Conservation (phyloP, 176 grass and related monocot species). For the Thinopyrum elongatum region DNA sequence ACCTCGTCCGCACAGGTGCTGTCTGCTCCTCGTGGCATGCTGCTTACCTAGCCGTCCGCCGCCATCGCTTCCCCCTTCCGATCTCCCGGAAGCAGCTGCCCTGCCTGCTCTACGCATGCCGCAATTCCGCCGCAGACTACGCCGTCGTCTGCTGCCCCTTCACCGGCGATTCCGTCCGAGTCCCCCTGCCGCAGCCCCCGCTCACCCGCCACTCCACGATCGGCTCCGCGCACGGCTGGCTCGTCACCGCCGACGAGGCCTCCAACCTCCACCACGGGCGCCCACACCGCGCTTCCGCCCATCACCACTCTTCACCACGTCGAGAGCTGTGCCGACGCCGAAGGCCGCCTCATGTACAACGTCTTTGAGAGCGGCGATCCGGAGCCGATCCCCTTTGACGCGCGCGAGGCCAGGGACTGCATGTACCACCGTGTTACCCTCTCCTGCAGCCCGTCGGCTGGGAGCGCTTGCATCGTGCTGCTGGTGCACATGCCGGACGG, state of each 20-base stretch:
- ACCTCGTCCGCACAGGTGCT: no score
- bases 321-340: neutral
- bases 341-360: neutral
- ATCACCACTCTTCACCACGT: neutral
- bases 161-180: no score
- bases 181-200: no score
- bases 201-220: neutral
- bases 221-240: conserved; percentile 15
- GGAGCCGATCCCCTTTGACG: neutral
- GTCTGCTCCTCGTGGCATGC: no score
- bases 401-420: neutral
- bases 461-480: neutral
- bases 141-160: no score
- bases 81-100: no score
- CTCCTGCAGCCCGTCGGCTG: neutral
- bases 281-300: neutral
- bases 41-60: no score
- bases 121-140: no score
- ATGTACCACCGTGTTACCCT: neutral
- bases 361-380: neutral
- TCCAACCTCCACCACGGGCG: conserved; percentile 1
- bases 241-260: neutral
- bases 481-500: neutral
- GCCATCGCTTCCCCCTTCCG: no score
- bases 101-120: no score